Evolutionary conservation across 108 stramenopile genomes (phyloP).

Genomic region (Nitzschia palea): DNA sequence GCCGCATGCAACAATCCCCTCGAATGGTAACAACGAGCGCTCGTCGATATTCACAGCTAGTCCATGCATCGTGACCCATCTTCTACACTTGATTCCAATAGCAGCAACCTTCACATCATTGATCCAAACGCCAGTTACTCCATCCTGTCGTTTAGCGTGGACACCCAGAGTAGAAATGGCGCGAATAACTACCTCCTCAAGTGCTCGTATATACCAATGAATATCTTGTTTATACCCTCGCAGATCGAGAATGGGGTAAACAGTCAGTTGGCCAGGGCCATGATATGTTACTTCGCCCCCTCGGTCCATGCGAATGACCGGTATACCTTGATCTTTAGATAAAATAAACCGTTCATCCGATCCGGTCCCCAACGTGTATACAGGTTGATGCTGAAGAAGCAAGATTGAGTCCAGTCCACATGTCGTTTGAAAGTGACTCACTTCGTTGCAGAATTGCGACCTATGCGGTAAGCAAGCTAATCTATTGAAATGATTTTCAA

Average conservation of each 20-base stretch:
- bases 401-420: conserved; percentile 61
- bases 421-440: not conserved
- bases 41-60: conserved; percentile 91
- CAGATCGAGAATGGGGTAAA: conserved; percentile 95
- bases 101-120: conserved; percentile 90
- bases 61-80: conserved; percentile 98
- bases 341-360: conserved; percentile 72
- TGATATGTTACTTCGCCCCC: conserved; percentile 99
- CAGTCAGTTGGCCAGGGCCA: conserved; percentile 95
- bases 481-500: not conserved
- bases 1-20: conserved; percentile 86
- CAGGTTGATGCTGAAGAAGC: conserved; percentile 76
- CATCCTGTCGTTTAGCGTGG: conserved; percentile 45
- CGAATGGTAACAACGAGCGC: conserved; percentile 57
- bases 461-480: not conserved
- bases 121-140: conserved; percentile 93
- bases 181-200: conserved; percentile 88
- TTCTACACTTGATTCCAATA: conserved; percentile 83
- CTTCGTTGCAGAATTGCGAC: not conserved
- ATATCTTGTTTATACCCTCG: conserved; percentile 89
- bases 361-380: conserved; percentile 84
- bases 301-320: conserved; percentile 83
- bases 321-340: conserved; percentile 26
- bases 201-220: conserved; percentile 95
- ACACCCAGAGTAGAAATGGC: conserved; percentile 55